A percentile compares a stretch with the other conserved stretches of the same genome.
Evolutionary conservation across 2,329 filamentous ascomycete species (phyloP).

Genomic region (Verticillium nonalfalfae): DNA sequence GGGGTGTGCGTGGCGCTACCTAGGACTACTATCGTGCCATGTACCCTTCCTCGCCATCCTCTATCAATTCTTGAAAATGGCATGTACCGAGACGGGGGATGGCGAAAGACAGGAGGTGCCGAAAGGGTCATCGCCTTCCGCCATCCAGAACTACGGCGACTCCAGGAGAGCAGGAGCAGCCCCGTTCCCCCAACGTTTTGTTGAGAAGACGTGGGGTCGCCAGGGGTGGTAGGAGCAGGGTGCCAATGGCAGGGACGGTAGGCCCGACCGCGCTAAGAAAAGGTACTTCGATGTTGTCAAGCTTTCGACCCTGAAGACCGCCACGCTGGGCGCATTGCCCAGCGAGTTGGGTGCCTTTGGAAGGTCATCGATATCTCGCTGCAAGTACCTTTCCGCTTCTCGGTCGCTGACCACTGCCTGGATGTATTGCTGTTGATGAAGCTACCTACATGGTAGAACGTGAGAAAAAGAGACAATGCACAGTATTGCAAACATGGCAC

Average conservation of each 20-base stretch:
- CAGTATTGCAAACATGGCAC: background rate
- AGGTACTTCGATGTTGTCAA: background rate
- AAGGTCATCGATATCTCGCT: background rate
- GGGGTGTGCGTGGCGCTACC: background rate
- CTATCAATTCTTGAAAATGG: no score
- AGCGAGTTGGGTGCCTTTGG: background rate
- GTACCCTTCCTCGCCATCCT: background rate
- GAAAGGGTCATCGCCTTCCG: background rate
- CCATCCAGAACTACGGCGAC: background rate
- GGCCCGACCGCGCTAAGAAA: background rate
- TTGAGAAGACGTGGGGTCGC: background rate
- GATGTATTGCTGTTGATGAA: no score
- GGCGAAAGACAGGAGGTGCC: no score
- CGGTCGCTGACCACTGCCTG: no score
- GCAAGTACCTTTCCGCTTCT: background rate
- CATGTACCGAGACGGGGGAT: no score
- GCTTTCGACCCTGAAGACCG: background rate
- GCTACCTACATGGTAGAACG: no score
- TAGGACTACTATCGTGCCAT: background rate
- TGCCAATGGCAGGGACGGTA: background rate
- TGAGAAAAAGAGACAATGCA: background rate
- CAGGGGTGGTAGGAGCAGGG: background rate
- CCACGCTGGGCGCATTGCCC: background rate
- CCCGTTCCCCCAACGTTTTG: background rate
- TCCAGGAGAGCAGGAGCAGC: background rate